phyloP scores from a whole-genome alignment of 768 basidiomycete species.

The Imleria badia region DNA sequence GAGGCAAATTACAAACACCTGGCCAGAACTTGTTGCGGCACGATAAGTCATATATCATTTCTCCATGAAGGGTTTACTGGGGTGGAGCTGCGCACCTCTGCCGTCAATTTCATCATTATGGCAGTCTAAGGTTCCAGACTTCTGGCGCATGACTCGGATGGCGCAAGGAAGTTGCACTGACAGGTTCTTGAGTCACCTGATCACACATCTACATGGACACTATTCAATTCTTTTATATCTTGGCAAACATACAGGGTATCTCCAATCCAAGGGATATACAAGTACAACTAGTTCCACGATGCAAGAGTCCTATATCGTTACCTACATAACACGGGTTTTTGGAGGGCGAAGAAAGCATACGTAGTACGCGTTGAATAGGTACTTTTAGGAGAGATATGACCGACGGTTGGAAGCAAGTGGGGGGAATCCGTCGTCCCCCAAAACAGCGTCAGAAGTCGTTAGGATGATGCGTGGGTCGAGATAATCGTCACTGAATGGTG shows the following conservation, averaged over 20 bases:
- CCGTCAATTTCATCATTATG: background rate
- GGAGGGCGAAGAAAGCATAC: background rate
- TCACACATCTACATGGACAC: constrained; percentile 15
- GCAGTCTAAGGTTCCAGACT: background rate
- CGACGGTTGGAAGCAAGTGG: constrained; percentile 47
- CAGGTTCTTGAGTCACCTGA: background rate
- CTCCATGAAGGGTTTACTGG: constrained; percentile 1
- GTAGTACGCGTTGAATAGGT: background rate
- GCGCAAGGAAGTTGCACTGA: background rate
- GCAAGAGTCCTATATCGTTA: constrained; percentile 11
- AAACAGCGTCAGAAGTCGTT: constrained; percentile 26
- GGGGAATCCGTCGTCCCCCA: constrained; percentile 41
- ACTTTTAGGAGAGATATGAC: constrained; percentile 29
- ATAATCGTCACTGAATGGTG: constrained; percentile 33
- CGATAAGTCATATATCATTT: background rate
- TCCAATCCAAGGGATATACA: constrained; percentile 20
- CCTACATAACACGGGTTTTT: constrained; percentile 7
- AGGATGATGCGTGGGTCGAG: constrained; percentile 33
- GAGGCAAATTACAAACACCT: constrained; percentile 1
- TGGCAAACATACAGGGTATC: constrained; percentile 21
- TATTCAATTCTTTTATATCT: background rate
- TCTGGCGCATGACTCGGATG: background rate
- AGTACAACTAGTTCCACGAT: constrained; percentile 16
- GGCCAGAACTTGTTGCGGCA: background rate
- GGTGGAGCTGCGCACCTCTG: background rate